phyloP scores from a whole-genome alignment of 371 early-diverging fungal genomes.

The Mucor piriformis region DNA sequence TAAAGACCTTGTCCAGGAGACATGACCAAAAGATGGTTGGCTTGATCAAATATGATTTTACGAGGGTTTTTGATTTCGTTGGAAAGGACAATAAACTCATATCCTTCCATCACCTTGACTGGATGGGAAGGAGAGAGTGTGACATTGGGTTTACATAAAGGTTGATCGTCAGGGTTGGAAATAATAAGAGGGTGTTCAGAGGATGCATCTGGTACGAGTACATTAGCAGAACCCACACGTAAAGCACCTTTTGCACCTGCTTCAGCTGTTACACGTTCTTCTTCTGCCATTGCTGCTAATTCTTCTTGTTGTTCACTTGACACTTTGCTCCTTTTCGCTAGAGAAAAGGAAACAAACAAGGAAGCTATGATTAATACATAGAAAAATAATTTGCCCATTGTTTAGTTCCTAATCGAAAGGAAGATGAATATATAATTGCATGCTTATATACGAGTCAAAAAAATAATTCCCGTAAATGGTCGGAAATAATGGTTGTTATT shows the following conservation, averaged over 20 bases:
- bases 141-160: constrained; percentile 36
- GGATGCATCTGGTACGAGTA: constrained; percentile 45
- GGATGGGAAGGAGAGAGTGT: constrained; percentile 22
- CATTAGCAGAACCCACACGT: constrained; percentile 24
- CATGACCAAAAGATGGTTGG: constrained; percentile 42
- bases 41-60: constrained; percentile 39
- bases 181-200: constrained; percentile 44
- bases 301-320: not conserved
- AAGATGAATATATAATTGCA: not conserved
- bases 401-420: not conserved
- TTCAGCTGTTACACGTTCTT: not conserved
- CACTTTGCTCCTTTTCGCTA: not conserved
- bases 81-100: constrained; percentile 35
- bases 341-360: not conserved
- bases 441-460: not conserved
- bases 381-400: not conserved
- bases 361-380: not conserved
- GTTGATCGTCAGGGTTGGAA: constrained; percentile 37
- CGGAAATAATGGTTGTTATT: not conserved
- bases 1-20: constrained; percentile 32
- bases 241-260: constrained; percentile 25
- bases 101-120: constrained; percentile 38
- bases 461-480: not conserved
- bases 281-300: not conserved
- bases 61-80: constrained; percentile 33